Base-by-base conservation (phyloP, 2,329 filamentous ascomycete genomes). In the Ceratocystis huliohia region DNA sequence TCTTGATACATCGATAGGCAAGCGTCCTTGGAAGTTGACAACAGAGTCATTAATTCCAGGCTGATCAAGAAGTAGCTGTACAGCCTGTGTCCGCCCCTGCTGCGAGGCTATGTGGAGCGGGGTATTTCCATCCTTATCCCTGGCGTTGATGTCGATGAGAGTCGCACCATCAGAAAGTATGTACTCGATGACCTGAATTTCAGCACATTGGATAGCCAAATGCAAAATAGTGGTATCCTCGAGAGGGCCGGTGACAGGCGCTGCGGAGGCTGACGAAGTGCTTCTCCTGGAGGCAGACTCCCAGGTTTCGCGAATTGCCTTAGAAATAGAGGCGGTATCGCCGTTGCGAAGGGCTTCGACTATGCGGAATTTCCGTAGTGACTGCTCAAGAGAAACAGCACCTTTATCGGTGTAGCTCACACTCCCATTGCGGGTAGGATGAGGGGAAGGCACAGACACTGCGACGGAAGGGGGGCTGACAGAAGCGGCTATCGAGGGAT, bases 201-300 rank as follows among this genome's bases (percentile, higher is more conserved):
- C 94, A 63, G 94, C 93, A 76, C 93, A 97, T 76, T 99, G 94
- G 57, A 97, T 91, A 30, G 94, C 92, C 50, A 99, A 81, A 75
- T 99, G 93, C 46, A 99, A 81, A 53, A 97, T 88, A 1, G 90
- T 94, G 0, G 92, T 96, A 66, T 95, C 92, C 68, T 92, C 88
- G 33, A 91, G 74, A 44, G 67, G 67, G 66, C 79, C 72, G 70
- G 74, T 75, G 70, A 75, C 71, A 68, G 76, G 72, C 69, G 75
- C 71, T 69, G 78, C 74, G 68, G 78, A 75, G 70, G 82, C 70
- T 69, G 83, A 81, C 71, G 82, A 82, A 68, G 80, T 80, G 80
- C 81, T 88, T 70, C 76, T 77, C 75, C 84, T 77, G 63, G 80
- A 75, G 61, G 78, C 77, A 68, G 76, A 75, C 65, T 84, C 79